Base-by-base conservation (phyloP, 1,139 yeast genomes). In the Debaryomyces psychrophilus region DNA sequence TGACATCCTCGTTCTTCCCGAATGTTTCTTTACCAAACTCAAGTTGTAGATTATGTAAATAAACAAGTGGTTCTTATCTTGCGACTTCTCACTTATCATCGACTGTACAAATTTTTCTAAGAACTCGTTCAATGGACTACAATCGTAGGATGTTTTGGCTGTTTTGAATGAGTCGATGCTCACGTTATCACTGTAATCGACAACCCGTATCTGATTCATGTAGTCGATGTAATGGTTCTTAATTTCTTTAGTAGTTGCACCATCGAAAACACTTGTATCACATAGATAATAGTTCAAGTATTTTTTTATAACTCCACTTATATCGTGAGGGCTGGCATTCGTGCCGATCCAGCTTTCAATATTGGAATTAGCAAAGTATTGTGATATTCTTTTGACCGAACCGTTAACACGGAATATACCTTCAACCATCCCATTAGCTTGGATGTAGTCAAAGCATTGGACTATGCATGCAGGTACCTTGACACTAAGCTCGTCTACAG, bases 361-460 rank as follows among this genome's bases (percentile, higher is more conserved):
- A 41, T 54, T 58, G 18, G 44, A 45, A 26, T 46, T 48, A 7
- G 46, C 39, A 40, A 51, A 51, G 40, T 57, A 54, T 12, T 52
- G 51, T 31, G 57, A 59, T 20, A 61, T 53, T 40, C 63, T 56
- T 38, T 57, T 57, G 20, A 60, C 54, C 1, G 69, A 64, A 5
- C 70, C 70, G 44, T 62, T 64, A 18, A 65, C 59, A 29, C 70
- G 53, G 46, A 65, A 65, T 5, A 64, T 51, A 7, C 70, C 70
- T 46, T 65, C 67, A 12, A 51, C 53, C 2, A 59, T 48, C 6
- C 41, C 45, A 14, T 63, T 58, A 2, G 46, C 43, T 6, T 58
- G 48, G 4, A 65, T 53, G 45, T 53, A 60, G 8, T 52, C 39
- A 44, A 60, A 60, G 28, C 65, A 52, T 17, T 58, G 61, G 7